Conservation (phyloP, 208 protist species). For the Phytomonas francai region DNA sequence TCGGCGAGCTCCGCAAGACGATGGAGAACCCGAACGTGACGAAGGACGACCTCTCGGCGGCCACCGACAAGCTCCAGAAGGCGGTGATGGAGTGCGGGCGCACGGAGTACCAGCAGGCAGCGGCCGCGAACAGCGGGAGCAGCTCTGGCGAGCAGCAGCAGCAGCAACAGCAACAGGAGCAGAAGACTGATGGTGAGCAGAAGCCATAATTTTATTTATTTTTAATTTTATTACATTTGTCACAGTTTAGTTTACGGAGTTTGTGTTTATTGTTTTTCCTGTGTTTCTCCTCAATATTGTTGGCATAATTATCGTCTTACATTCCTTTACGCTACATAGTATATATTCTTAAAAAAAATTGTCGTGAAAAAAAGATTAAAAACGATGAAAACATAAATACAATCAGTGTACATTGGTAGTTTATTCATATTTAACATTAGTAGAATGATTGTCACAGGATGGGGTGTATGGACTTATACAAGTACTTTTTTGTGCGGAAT, state of each 20-base stretch:
- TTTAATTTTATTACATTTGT: constrained; percentile 15
- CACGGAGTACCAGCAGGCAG: constrained; percentile 73
- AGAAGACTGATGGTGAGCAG: constrained; percentile 13
- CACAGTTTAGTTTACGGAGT: not conserved
- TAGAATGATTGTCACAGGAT: too few species aligned
- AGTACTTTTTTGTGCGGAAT: too few species aligned
- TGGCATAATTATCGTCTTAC: not conserved
- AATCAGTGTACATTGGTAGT: too few species aligned
- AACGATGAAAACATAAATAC: too few species aligned
- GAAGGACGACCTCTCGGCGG: constrained; percentile 45
- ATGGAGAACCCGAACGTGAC: constrained; percentile 64
- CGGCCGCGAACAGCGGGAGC: constrained; percentile 35
- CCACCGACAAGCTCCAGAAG: constrained; percentile 77
- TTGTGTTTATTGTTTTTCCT: constrained; percentile 19
- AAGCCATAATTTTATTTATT: not conserved
- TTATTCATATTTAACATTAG: too few species aligned
- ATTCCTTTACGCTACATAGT: not conserved
- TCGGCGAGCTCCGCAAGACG: constrained; percentile 48
- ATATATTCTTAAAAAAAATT: constrained; percentile 4
- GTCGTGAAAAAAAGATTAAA: not conserved
- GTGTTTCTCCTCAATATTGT: constrained; percentile 1
- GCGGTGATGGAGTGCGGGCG: constrained; percentile 71
- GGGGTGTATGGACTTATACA: too few species aligned
- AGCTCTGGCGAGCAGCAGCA: constrained; percentile 14
- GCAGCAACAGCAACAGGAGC: constrained; percentile 12